These are phyloP conservation scores for Dothideomycetidae sp. DNA, from an alignment of 2,329 filamentous ascomycete species.

Conservation along the genomic window DNA sequence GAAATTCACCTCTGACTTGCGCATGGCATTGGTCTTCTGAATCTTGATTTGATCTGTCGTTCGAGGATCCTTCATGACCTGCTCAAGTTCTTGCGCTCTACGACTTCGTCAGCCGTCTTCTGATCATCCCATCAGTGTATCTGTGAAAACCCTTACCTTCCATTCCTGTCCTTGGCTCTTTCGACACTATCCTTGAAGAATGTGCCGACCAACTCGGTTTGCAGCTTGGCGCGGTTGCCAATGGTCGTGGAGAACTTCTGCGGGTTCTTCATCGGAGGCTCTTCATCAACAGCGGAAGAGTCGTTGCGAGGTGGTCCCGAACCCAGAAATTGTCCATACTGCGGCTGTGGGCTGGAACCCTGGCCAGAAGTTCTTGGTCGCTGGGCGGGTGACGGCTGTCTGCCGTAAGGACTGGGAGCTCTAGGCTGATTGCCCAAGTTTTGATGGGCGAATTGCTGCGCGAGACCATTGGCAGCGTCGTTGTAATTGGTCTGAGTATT, in stretches of 20 bases:
- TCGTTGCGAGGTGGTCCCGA: constrained; percentile 39
- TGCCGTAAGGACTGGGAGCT: constrained; percentile 51
- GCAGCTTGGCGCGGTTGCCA: constrained; percentile 54
- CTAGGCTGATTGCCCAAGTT: constrained; percentile 57
- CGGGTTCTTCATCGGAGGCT: constrained; percentile 64
- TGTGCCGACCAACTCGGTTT: constrained; percentile 50
- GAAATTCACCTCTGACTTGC: constrained; percentile 82
- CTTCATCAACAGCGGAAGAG: constrained; percentile 38
- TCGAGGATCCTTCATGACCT: constrained; percentile 63
- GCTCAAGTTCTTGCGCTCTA: constrained; percentile 85
- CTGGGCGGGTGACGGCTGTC: constrained; percentile 47
- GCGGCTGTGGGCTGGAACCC: constrained; percentile 28
- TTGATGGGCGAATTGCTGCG: constrained; percentile 94
- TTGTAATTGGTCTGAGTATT: constrained; percentile 45
- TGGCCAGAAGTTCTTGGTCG: constrained; percentile 70
- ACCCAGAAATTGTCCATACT: constrained; percentile 52
- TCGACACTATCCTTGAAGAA: constrained; percentile 99
- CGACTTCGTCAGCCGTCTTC: constrained; percentile 15
- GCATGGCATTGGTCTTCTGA: constrained; percentile 70
- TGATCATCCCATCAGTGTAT: background rate
- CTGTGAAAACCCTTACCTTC: constrained; percentile 5
- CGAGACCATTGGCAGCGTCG: constrained; percentile 78
- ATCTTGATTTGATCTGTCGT: constrained; percentile 64
- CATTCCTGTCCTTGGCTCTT: constrained; percentile 65
- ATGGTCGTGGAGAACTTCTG: constrained; percentile 83